phyloP scores from a whole-genome alignment of 108 stramenopile genomes.

The Nitzschia inconspicua region DNA sequence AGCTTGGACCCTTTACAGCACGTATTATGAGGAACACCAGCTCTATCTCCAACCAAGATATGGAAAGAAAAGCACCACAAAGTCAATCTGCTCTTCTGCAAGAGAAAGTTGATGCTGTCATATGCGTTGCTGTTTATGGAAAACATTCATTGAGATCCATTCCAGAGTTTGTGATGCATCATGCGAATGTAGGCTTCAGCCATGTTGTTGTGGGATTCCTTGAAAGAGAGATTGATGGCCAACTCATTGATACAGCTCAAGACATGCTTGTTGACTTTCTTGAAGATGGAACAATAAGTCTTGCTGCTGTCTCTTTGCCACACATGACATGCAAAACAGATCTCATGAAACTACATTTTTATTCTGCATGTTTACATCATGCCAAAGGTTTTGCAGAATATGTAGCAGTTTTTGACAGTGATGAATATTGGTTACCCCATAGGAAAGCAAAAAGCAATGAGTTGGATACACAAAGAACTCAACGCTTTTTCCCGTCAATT shows the following conservation, averaged over 20 bases:
- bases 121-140: constrained; percentile 14
- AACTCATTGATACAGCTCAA: not conserved
- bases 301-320: not conserved
- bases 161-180: constrained; percentile 23
- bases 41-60: no score
- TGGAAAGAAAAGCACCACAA: no score
- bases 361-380: constrained; percentile 26
- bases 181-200: constrained; percentile 18
- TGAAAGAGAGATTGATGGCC: not conserved
- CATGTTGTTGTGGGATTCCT: constrained; percentile 19
- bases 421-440: constrained; percentile 27
- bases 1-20: not conserved
- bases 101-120: not conserved
- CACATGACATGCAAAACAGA: not conserved
- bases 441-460: not conserved
- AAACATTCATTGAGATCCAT: not conserved
- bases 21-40: no score
- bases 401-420: constrained; percentile 26
- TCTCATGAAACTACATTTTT: constrained; percentile 17
- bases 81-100: no score
- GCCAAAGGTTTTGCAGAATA: constrained; percentile 27
- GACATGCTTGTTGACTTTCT: constrained; percentile 7
- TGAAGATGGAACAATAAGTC: constrained; percentile 4
- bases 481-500: no score
- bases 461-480: no score